Base-by-base conservation (phyloP, 208 protist species). In the Strigomonas culicis region DNA sequence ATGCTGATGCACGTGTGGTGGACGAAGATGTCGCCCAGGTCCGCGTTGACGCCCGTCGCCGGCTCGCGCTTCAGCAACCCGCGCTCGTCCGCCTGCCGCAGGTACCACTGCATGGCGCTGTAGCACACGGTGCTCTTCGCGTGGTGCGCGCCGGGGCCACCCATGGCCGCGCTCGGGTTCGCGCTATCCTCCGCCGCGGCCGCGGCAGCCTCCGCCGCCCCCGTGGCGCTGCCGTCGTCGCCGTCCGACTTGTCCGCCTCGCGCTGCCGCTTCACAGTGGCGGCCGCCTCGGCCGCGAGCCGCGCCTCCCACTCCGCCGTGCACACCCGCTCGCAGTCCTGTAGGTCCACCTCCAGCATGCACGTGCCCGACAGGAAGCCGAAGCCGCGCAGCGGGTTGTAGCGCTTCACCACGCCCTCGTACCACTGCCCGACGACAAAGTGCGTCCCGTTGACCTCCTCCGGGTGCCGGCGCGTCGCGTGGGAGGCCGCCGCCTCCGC, bases 401-500 rank as follows among this genome's bases (percentile, higher is more conserved):
- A 89, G 24, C 82, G 82, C 73, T 86, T 87, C 46, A 90, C 80
- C 4, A 71, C 49, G 0, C 83, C 83, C 55, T 87, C 83, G 56
- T 90, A 90, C 68, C 73, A 70, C 58, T 72, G 73, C 32, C 77
- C 77, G n/a, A 82, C 60, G 8, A 69, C 61, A 56, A 79, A 89
- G 30, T 68, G 73, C 15, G 68, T 50, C 0, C 82, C 82, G 62
- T 89, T 89, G 34, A 69, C 31, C 39, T 30, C 13, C 44, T 59
- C 66, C 1, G 56, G 0, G 3, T 28, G 6, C 52, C 43, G 43
- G 4, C 36, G 53, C 17, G 62, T 53, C 24, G 68, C 47, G 15
- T 32, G 30, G 17, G 55, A 39, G 24, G 44, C 55, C 31, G 24
- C 4, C 4, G 60, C n/a, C 11, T 52, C 3, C 47, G 61, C 27